phyloP scores from a whole-genome alignment of 345 rosid species.

The Turnera subulata region DNA sequence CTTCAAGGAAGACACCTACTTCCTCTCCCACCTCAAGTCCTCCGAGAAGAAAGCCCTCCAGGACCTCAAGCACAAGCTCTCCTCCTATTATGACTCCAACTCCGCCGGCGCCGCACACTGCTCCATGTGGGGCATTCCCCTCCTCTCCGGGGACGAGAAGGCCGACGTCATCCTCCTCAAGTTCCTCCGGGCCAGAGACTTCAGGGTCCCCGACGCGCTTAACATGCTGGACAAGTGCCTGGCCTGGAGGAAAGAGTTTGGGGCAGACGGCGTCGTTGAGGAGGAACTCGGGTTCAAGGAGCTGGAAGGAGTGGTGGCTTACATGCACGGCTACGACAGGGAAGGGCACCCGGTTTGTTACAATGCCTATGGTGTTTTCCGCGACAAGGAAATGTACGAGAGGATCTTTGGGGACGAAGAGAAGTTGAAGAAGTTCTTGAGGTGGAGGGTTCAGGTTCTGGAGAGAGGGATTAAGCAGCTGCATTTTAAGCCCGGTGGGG shows the following conservation, averaged over 20 bases:
- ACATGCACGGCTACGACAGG: constrained; percentile 80
- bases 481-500: constrained; percentile 92
- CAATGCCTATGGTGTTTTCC: constrained; percentile 86
- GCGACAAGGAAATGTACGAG: constrained; percentile 75
- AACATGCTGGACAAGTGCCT: constrained; percentile 75
- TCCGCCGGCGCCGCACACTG: constrained; percentile 17
- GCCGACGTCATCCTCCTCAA: constrained; percentile 83
- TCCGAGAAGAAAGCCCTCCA: constrained; percentile 70
- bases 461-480: constrained; percentile 76
- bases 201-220: constrained; percentile 56
- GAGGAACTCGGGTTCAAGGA: constrained; percentile 89
- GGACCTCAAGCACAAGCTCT: constrained; percentile 62
- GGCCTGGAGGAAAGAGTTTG: constrained; percentile 73
- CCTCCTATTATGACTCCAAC: constrained; percentile 26
- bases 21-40: constrained; percentile 63
- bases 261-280: constrained; percentile 58
- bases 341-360: constrained; percentile 94
- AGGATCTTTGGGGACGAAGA: constrained; percentile 89
- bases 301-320: constrained; percentile 81
- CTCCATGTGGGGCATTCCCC: constrained; percentile 80
- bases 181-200: constrained; percentile 86
- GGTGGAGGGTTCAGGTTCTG: constrained; percentile 93
- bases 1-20: constrained; percentile 83
- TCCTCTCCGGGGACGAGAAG: constrained; percentile 51
- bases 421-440: constrained; percentile 64